Evolutionary conservation across 352 stramenopile species (phyloP), one percentile per base, ranked within the genome.

Genomic region (Pythium brassicae): DNA sequence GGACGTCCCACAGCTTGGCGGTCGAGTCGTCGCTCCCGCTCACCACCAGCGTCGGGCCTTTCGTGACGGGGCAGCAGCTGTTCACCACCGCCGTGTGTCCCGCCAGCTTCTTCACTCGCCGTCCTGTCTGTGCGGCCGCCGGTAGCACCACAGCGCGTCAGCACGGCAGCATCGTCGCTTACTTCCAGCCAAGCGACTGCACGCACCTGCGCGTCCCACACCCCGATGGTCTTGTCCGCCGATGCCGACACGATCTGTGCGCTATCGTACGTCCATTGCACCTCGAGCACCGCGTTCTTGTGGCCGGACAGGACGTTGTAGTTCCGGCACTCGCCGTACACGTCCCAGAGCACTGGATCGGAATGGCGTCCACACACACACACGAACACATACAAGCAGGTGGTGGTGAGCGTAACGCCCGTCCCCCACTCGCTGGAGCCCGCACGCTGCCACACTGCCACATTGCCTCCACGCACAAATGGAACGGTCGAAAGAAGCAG

Each of bases 211-310:
- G 74, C 80, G 52, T 96, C 86, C 85, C 87, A 94, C 8, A 94
- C 53, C n/a, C 74, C 86, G 26, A 97, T 65, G 4, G 86, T 96
- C 65, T 97, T 97, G 71, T 98, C 96, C 6, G 94, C 95, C 51
- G 87, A 97, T 20, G 84, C 86, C 9, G 92, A 97, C 23, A 96
- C 74, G 29, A 99, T 53, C 35, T 86, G 78, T 39, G 82, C 61
- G 40, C 80, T 89, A 73, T 97, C 86, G 61, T 91, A 91, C 10
- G 81, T 94, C 86, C 92, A 99, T 52, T 94, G 77, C 12, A 97
- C 71, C 68, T 98, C 87, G 25, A 98, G 57, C 27, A 98, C 86
- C 7, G 95, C 94, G 71, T 98, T 99, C 74, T 98, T 98, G 71
- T 99, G 96, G 22, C 94, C 96, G 10, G 44, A 74, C 19, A 98